A percentile compares a stretch with the other conserved stretches of the same genome.
Evolutionary conservation across 2,329 filamentous ascomycete genomes (phyloP).

Genomic region (Aspergillus latus): DNA sequence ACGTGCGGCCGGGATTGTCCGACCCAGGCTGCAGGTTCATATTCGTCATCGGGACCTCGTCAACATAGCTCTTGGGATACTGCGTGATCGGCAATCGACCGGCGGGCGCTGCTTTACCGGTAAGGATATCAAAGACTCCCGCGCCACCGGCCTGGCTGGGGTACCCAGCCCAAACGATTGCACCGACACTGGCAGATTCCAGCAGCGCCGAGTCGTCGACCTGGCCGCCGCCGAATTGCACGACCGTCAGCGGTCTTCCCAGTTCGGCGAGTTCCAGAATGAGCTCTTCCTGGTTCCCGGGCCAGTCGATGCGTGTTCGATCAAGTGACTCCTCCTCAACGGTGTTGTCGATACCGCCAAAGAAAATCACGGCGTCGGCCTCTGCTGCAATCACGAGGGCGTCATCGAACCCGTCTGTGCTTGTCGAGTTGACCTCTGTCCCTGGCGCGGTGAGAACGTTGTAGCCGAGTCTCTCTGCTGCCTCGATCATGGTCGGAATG

Average conservation of each 20-base stretch:
- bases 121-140: conserved; percentile 1
- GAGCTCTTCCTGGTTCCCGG: background rate
- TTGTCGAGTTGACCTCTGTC: background rate
- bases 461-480: background rate
- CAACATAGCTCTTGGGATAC: background rate
- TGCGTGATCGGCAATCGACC: background rate
- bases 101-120: background rate
- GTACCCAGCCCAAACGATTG: background rate
- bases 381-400: background rate
- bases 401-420: background rate
- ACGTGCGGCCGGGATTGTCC: background rate
- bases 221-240: background rate
- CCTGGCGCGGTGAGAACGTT: background rate
- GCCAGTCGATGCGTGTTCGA: background rate
- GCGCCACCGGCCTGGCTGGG: background rate
- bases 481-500: background rate
- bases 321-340: background rate
- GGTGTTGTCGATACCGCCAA: background rate
- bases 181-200: background rate
- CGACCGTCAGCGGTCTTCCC: background rate
- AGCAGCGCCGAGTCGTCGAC: background rate
- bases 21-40: background rate
- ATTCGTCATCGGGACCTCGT: background rate
- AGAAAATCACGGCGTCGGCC: background rate
- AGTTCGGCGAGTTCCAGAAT: background rate